These are phyloP conservation scores for Debaryomyces tyrocola DNA, from an alignment of 805 yeast genomes.

Conservation along the genomic window DNA sequence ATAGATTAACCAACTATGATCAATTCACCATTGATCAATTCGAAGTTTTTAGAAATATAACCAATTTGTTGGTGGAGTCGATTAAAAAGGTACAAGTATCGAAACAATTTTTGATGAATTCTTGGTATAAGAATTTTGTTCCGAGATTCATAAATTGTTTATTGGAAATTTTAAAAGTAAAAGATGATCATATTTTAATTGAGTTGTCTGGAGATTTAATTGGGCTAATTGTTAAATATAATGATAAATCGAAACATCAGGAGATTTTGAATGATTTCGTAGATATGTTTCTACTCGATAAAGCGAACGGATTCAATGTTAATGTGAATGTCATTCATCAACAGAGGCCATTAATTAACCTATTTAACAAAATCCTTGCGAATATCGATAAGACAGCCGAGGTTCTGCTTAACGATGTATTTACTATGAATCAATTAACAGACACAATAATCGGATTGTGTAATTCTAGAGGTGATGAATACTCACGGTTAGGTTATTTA, in stretches of 20 bases:
- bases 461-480: slow-evolving; percentile 13
- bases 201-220: slow-evolving; percentile 43
- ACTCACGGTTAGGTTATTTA: slow-evolving; percentile 53
- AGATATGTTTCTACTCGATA: slow-evolving; percentile 32
- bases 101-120: slow-evolving; percentile 37
- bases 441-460: slow-evolving; percentile 9
- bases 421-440: slow-evolving; percentile 5
- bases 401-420: slow-evolving; percentile 9
- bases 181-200: slow-evolving; percentile 21
- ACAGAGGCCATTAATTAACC: slow-evolving; percentile 35
- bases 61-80: slow-evolving; percentile 23
- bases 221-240: slow-evolving; percentile 40
- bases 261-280: slow-evolving; percentile 38
- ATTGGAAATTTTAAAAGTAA: background rate
- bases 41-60: slow-evolving; percentile 10
- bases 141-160: slow-evolving; percentile 32
- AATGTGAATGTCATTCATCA: slow-evolving; percentile 17
- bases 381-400: slow-evolving; percentile 47
- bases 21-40: background rate
- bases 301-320: slow-evolving; percentile 4
- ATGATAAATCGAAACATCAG: slow-evolving; percentile 47
- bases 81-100: slow-evolving; percentile 28
- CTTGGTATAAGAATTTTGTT: slow-evolving; percentile 45
- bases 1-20: slow-evolving; percentile 25
- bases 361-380: slow-evolving; percentile 49